Evolutionary conservation across 768 basidiomycete species (phyloP), one percentile per base, ranked within the genome.

Genomic region (Phylloporus scabripes): DNA sequence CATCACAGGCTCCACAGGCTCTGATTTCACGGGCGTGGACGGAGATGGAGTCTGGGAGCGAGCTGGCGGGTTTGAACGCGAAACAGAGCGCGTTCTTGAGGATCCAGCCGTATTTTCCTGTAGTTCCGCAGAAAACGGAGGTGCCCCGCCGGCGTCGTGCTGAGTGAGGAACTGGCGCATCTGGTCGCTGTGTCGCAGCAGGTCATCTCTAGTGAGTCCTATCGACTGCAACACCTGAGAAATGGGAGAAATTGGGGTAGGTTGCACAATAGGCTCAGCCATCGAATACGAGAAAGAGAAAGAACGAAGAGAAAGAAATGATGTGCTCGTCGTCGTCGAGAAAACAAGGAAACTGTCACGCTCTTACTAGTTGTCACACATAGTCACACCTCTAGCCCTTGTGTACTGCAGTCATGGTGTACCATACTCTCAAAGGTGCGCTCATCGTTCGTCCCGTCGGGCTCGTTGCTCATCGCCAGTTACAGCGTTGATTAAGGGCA

Each of bases 401-500:
- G 39, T 36, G 23, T 15, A 15, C 9, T 33, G 48, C 52, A 46
- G 54, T 36, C 59, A 89, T 89, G 87, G 83, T 85, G 53, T 86
- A 88, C 64, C 81, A 88, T 60, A 92, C 92, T 74, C 79, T 92
- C 62, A 92, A 92, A 74, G 85, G 89, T 84, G 59, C 54, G 72
- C 47, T 23, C 46, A 48, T 33, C 39, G 26, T 23, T 21, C 21
- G 43, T 48, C 39, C 38, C 17, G 36, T 43, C 37, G 36, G 32
- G 41, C 20, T 46, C 51, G 41, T 21, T 21, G 28, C 47, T 80
- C 43, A 59, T 46, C n/a, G 29, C 37, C 31, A 18, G 29, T 45
- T 15, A 48, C 20, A 94, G 94, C 94, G 60, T 78, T 98, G 59
- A 97, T 98, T 75, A 98, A 98, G 80, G 93, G 92, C 49, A 95